phyloP scores from a whole-genome alignment of 2,329 filamentous ascomycete genomes.

The Cladophialophora psammophila region DNA sequence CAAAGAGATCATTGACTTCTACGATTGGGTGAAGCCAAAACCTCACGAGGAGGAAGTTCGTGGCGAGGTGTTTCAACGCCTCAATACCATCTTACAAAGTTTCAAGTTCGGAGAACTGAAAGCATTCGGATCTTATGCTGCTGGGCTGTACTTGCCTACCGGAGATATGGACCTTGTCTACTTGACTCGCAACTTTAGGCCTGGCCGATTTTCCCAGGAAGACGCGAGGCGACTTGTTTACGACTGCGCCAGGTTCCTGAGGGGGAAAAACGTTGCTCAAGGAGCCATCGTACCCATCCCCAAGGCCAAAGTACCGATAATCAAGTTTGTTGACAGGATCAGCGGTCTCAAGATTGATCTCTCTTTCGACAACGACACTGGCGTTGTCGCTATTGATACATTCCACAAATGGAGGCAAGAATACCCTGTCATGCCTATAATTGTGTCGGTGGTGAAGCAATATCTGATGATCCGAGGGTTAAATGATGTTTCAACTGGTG shows the following conservation, averaged over 20 bases:
- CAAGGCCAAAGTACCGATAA: conserved; percentile 82
- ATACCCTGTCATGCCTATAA: conserved; percentile 83
- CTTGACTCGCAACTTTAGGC: conserved; percentile 67
- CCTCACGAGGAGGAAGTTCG: conserved; percentile 80
- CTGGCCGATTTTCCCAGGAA: conserved; percentile 48
- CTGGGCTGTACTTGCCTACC: conserved; percentile 76
- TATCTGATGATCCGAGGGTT: conserved; percentile 86
- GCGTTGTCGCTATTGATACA: conserved; percentile 78
- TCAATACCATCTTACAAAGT: conserved; percentile 66
- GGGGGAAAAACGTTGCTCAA: conserved; percentile 62
- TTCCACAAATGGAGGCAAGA: conserved; percentile 79
- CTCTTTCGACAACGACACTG: conserved; percentile 90
- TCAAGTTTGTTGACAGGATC: conserved; percentile 83
- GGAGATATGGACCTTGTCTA: conserved; percentile 95
- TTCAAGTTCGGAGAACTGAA: conserved; percentile 68
- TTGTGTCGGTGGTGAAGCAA: conserved; percentile 91
- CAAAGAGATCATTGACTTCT: conserved; percentile 89
- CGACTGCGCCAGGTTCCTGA: conserved; percentile 68
- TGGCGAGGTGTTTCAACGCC: conserved; percentile 71
- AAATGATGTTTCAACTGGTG: conserved; percentile 90
- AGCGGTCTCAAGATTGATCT: conserved; percentile 89
- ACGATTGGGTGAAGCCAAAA: conserved; percentile 79
- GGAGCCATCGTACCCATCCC: conserved; percentile 72
- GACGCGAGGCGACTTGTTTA: conserved; percentile 64
- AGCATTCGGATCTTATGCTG: conserved; percentile 93